Evolutionary conservation across 257 asterid genomes (phyloP), one percentile per base, ranked within the genome.

Genomic region (Jacaranda mimosifolia): DNA sequence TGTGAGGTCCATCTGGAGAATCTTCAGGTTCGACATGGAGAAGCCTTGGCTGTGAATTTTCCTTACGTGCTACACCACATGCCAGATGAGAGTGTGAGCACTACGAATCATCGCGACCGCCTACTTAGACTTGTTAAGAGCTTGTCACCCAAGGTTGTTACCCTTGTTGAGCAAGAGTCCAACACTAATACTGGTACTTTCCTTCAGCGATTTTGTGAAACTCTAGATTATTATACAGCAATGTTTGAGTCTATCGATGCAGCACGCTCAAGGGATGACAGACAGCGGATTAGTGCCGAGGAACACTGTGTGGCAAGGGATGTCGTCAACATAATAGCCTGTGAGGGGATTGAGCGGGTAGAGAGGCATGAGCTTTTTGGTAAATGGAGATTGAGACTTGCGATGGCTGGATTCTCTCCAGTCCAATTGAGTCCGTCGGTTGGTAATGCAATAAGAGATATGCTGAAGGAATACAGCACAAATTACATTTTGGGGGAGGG

Each of bases 41-140:
- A 94, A 83, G 98, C 98, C 58, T 53, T 94, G 78, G 97, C 97
- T 0, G 97, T 94, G 57, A 92, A 92, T 70, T 94, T 92, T 13
- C 98, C 98, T 11, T 94, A 84, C 83, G 78, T 92, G 70, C 78
- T 94, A 77, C 98, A 94, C 82, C 98, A 92, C 91, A 87, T 94
- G 94, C 98, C 98, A 2, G 98, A 94, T 17, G 97, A 94, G 92
- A 91, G 98, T 1, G 97, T 94, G 60, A 89, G 84, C 88, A 92
- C 98, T 1, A 35, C 5, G n/a, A 94, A 94, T 52, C 98, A 91
- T 42, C 82, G 98, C 0, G 98, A 92, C 83, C 88, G 98, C 9
- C 87, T 94, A 15, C 88, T 92, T 4, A 77, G 95, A 56, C 85
- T 94, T 0, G 91, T 92, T n/a, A 91, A 91, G 77, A 85, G 91